Conservation (phyloP, 2,329 filamentous ascomycete species). For the Pseudogymnoascus destructans region DNA sequence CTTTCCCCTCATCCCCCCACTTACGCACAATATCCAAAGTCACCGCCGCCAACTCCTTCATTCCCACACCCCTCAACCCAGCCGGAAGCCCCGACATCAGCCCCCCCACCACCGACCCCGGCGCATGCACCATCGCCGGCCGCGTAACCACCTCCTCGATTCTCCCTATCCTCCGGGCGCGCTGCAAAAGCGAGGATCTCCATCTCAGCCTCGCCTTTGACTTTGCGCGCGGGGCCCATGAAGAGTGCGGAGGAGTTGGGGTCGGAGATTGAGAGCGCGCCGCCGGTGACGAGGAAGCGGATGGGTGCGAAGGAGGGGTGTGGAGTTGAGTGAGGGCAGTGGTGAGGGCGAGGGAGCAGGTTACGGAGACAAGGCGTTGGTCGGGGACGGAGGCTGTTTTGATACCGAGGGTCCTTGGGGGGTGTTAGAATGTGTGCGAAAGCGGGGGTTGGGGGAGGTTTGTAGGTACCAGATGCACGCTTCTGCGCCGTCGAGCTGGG, state of each 20-base stretch:
- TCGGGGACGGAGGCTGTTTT: not conserved
- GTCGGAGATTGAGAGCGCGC: not conserved
- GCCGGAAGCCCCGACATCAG: not conserved
- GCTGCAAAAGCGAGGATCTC: not conserved
- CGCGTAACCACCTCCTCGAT: not conserved
- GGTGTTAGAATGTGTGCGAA: not conserved
- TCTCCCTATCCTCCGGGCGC: not conserved
- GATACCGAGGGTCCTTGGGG: conserved; percentile 3
- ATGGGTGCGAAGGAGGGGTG: not conserved
- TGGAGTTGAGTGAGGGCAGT: not conserved
- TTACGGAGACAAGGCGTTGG: not conserved
- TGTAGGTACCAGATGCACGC: conserved; percentile 33
- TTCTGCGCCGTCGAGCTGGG: conserved; percentile 30
- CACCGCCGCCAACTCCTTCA: not conserved
- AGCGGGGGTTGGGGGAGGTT: not conserved
- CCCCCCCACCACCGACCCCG: not conserved
- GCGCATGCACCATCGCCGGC: not conserved
- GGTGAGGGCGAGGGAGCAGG: not conserved
- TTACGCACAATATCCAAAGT: not conserved
- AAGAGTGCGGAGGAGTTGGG: not conserved
- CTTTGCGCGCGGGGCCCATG: not conserved
- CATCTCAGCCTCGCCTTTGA: not conserved
- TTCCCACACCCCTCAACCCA: not conserved
- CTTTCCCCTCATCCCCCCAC: not conserved
- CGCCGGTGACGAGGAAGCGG: not conserved